phyloP scores from a whole-genome alignment of 306 rosid species.

The Prosopis cineraria region DNA sequence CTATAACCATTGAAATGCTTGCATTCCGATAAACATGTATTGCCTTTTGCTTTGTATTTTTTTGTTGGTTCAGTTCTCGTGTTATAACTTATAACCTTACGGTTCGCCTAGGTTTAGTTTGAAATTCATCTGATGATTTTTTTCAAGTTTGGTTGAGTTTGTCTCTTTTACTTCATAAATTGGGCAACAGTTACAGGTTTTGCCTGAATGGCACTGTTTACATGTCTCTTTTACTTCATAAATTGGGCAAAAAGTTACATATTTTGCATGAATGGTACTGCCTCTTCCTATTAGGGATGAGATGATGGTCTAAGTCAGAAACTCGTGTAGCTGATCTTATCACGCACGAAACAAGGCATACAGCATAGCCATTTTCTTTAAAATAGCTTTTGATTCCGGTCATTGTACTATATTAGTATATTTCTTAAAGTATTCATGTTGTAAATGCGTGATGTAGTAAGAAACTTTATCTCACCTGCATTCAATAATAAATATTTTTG shows the following conservation, averaged over 20 bases:
- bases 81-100: background rate
- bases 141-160: conserved; percentile 9
- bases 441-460: background rate
- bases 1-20: conserved; percentile 11
- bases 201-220: conserved; percentile 21
- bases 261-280: conserved; percentile 17
- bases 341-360: background rate
- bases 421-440: background rate
- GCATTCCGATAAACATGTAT: conserved; percentile 2
- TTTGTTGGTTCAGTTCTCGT: background rate
- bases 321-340: background rate
- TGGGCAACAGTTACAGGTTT: background rate
- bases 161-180: conserved; percentile 21
- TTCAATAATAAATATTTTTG: background rate
- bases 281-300: conserved; percentile 12
- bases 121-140: background rate
- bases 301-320: background rate
- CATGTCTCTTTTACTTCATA: conserved; percentile 22
- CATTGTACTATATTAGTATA: background rate
- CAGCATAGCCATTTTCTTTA: background rate
- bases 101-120: background rate
- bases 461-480: conserved; percentile 7
- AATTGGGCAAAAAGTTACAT: background rate
- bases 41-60: conserved; percentile 11
- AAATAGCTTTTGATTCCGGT: background rate